Base-by-base conservation (phyloP, 805 yeast species). In the Pichia scutulata region DNA sequence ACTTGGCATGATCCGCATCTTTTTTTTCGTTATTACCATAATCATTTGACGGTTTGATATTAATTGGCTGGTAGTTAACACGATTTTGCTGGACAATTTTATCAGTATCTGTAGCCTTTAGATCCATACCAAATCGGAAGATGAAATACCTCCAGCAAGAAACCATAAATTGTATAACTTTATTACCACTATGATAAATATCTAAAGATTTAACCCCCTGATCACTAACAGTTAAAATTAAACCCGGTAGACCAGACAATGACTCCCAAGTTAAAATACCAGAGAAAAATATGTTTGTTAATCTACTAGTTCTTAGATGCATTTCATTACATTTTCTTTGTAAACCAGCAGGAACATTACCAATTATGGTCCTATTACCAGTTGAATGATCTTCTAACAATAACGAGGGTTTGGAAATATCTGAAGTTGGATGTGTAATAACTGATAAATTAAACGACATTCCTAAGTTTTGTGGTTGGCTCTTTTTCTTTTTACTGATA, bases 201-300 rank as follows among this genome's bases (percentile, higher is more conserved):
- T 73, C 74, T 39, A 86, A 62, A 7, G 72, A 72, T 44, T 76
- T 75, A 54, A 76, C 73, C 2, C 89, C 89, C 57, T 88, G 86
- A 57, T 89, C 97, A 50, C 87, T 81, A 14, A 86, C 72, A 0
- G 97, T 88, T 46, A 92, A 69, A 45, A 92, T 78, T 59, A 88
- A 69, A 0, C 99, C 99, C 0, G 98, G 97, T 7, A 92, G 66
- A 0, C 99, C 99, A n/a, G 95, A 88, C 2, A 89, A 69, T n/a
- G 83, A 74, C 7, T 75, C 64, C 97, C 97, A 92, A 48, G 76
- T 66, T 12, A 86, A 54, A n/a, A 70, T 70, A 3, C 99, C 99
- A 0, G 96, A 82, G 5, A 93, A 60, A 59, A 87, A 90, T 4
- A 92, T 70, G 37, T 81, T 78, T 44, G 77, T 73, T 30, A 88